phyloP scores from a whole-genome alignment of 331 rosid genomes.

The Quercus tomentella region DNA sequence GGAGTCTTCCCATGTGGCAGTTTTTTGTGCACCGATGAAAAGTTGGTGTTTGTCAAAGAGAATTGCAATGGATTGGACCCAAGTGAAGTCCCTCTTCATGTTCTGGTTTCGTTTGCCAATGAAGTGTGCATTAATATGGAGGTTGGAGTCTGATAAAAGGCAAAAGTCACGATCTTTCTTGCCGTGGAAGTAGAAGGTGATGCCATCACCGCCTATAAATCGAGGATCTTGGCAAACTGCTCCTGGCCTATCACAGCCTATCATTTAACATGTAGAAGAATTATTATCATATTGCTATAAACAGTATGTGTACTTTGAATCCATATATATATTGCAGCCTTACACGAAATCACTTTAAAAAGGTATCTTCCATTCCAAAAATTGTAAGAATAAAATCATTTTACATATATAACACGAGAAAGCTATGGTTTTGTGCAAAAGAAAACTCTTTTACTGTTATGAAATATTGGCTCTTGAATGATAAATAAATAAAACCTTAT shows the following conservation, averaged over 20 bases:
- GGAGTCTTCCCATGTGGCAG: constrained; percentile 31
- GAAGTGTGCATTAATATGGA: constrained; percentile 44
- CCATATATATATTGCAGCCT: too few species aligned
- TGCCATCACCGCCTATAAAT: constrained; percentile 37
- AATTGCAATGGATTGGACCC: constrained; percentile 47
- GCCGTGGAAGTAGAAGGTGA: constrained; percentile 48
- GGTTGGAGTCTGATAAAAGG: constrained; percentile 35
- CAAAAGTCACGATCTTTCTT: constrained; percentile 37
- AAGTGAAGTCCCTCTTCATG: constrained; percentile 12
- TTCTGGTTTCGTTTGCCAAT: constrained; percentile 25
- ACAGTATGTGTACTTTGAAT: too few species aligned
- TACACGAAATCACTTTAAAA: too few species aligned
- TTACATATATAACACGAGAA: too few species aligned
- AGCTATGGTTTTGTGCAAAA: too few species aligned
- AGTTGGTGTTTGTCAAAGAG: constrained; percentile 29
- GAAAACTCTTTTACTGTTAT: too few species aligned
- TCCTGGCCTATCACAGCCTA: constrained; percentile 43
- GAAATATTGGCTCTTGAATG: too few species aligned
- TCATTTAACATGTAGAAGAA: neutral
- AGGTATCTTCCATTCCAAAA: too few species aligned
- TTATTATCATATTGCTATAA: too few species aligned
- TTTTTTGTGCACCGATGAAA: constrained; percentile 24
- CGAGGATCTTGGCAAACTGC: constrained; percentile 45
- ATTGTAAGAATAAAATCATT: too few species aligned
- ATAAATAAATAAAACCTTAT: too few species aligned